Evolutionary conservation across 169 alveolate genomes (phyloP).

Genomic region (Toxoplasma gondii): DNA sequence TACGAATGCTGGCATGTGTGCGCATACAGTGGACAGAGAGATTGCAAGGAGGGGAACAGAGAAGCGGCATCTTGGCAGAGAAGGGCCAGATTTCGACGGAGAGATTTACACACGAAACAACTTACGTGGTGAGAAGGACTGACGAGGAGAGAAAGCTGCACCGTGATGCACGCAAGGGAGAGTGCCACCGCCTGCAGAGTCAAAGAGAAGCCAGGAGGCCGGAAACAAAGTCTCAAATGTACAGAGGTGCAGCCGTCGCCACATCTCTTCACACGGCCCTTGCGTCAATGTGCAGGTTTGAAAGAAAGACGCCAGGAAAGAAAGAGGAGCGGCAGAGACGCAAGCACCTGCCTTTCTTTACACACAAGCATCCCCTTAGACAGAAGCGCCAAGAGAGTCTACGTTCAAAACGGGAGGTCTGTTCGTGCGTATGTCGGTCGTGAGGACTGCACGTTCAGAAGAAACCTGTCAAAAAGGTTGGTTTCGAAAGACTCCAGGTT

Average conservation of each 20-base stretch:
- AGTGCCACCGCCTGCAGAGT: not conserved
- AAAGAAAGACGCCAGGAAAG: too few relatives aligned
- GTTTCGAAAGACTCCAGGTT: too few relatives aligned
- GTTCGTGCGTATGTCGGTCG: too few relatives aligned
- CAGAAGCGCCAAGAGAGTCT: too few relatives aligned
- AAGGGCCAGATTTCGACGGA: not conserved
- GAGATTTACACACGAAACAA: not conserved
- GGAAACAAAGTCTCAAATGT: not conserved
- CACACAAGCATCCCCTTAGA: too few relatives aligned
- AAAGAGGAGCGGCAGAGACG: too few relatives aligned
- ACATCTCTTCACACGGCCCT: not conserved
- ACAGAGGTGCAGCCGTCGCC: not conserved
- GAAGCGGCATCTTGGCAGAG: not conserved
- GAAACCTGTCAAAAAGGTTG: too few relatives aligned
- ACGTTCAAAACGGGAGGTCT: too few relatives aligned
- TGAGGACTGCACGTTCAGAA: too few relatives aligned
- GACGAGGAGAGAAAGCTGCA: constrained; percentile 39
- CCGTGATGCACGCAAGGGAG: not conserved
- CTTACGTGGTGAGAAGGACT: constrained; percentile 31
- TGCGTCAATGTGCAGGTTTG: too few relatives aligned
- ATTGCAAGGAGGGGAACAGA: not conserved
- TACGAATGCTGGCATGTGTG: too few relatives aligned
- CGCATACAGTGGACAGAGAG: not conserved
- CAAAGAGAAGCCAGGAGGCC: not conserved
- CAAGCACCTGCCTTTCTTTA: too few relatives aligned